Evolutionary conservation across 257 asterid species (phyloP).

Genomic region (Rehmannia glutinosa): DNA sequence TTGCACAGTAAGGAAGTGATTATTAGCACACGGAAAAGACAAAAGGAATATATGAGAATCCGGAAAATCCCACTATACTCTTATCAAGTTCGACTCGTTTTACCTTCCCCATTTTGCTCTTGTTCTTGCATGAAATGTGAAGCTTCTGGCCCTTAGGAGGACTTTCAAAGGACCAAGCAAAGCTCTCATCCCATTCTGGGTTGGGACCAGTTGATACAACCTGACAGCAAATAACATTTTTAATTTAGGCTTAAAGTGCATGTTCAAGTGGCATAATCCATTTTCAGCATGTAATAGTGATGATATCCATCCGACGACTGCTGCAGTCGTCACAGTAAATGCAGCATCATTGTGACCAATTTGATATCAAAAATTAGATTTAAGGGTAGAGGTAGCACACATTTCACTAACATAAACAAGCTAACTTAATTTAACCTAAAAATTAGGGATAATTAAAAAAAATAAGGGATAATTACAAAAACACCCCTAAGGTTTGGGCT

Average conservation of each 20-base stretch:
- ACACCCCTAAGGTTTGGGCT: too few relatives aligned
- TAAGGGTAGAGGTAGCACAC: too few relatives aligned
- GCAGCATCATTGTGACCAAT: too few relatives aligned
- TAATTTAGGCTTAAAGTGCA: not conserved
- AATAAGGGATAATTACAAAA: too few relatives aligned
- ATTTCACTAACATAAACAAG: too few relatives aligned
- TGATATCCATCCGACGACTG: too few relatives aligned
- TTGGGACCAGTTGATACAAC: slow-evolving; percentile 93
- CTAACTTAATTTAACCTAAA: too few relatives aligned
- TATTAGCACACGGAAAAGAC: not conserved
- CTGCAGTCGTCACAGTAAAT: too few relatives aligned
- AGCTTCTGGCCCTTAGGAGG: slow-evolving; percentile 99
- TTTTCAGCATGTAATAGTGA: too few relatives aligned
- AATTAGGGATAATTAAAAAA: too few relatives aligned
- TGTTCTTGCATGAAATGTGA: slow-evolving; percentile 98
- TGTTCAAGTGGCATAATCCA: not conserved
- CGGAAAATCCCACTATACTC: too few relatives aligned
- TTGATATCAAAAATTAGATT: too few relatives aligned
- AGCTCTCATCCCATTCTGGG: slow-evolving; percentile 97
- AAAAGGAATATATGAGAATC: not conserved
- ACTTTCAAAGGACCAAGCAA: slow-evolving; percentile 93
- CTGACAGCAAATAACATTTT: slow-evolving; percentile 33
- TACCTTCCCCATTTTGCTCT: slow-evolving; percentile 99
- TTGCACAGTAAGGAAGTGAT: not conserved
- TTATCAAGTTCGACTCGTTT: not conserved